Base-by-base conservation (phyloP, 2,329 filamentous ascomycete species). In the Aspergillus sp. region DNA sequence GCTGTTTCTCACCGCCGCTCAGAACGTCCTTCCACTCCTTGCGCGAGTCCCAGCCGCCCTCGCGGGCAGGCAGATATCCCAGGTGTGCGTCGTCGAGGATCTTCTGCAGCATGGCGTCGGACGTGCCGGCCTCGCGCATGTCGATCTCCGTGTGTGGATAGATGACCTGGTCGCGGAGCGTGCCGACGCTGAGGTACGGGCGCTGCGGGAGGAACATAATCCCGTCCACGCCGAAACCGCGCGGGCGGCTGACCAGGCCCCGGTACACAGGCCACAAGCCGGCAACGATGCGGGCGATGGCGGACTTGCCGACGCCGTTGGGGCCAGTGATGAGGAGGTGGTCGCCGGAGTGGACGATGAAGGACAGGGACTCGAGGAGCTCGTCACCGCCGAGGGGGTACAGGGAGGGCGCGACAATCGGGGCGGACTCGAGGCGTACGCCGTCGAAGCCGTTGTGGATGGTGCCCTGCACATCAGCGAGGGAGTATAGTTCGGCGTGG, bases 1-100 rank as follows among this genome's bases (percentile, higher is more conserved):
- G 81, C 76, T 99, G 94, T 77, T 99, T 99, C 79, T 99, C 94
- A 11, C 94, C 94, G 36, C 94, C 94, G 59, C 88, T 93, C n/a
- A 99, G 80, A 4, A 99, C 91, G 62, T 97, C 93, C 75, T 97
- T 97, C 94, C 94, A 99, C 68, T 96, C 92, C 73, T 99, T 97
- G 52, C 91, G 84, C 4, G 91, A 94, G 67, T 99, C 91, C 91
- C 91, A 97, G 13, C 94, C 94, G 36, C 94, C 94, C 77, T 99
- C 94, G 14, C 94, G 86, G 45, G 92, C 86, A 1, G 91, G 89
- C 1, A 99, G 81, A 71, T 99, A 97, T 3, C 91, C 93, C 0
- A 99, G 80, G 52, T 85, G 85, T 0, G 92, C 92, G 47, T 89
- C 88, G 52, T 96, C 89, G 3, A 99, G 81, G 2, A 95, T 84